Evolutionary conservation across 2,329 filamentous ascomycete species (phyloP), one percentile per base, ranked within the genome.

Genomic region (Aspergillus hiratsukae): DNA sequence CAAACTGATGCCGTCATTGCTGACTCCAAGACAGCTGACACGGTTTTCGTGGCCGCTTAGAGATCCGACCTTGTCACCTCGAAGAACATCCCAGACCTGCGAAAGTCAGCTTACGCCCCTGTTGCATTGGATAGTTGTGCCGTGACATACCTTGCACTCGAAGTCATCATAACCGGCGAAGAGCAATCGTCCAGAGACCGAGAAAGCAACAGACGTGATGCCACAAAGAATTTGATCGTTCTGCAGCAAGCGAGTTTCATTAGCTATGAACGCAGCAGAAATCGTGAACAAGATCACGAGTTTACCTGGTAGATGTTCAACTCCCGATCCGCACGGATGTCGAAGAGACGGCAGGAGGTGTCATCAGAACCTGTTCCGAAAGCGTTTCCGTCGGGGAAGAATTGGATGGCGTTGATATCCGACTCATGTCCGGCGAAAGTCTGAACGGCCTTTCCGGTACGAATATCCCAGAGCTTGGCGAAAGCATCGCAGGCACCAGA

Each of bases 81-180:
- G 89, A 55, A 96, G 91, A 61, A 96, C 87, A 77, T 99, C 94
- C 94, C 94, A 99, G 59, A 97, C 94, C 93, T 97, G 61, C 52
- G 48, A 56, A 59, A 69, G 64, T 68, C 56, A 66, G 61, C 29
- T 25, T 29, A n/a, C 8, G 35, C 40, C 37, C 48, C n/a, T 28
- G 37, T 51, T 14, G 19, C 10, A 17, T 41, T 49, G 14, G 25
- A 49, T 17, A 28, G 41, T 17, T 3, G 51, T 7, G 17, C 19
- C 45, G 41, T 28, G 46, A 68, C 85, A 70, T 80, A 96, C 93
- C 88, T 97, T 99, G 92, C 94, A 99, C 78, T 99, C 94, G 70
- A 96, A 99, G 73, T 99, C 94, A 70, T 99, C 94, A 71, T 99
- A 99, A 65, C 94, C 94, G 55, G 94, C 94, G 74, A 99, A 99